phyloP scores from a whole-genome alignment of 139 green algal species.

The Tetraselmis striata region DNA sequence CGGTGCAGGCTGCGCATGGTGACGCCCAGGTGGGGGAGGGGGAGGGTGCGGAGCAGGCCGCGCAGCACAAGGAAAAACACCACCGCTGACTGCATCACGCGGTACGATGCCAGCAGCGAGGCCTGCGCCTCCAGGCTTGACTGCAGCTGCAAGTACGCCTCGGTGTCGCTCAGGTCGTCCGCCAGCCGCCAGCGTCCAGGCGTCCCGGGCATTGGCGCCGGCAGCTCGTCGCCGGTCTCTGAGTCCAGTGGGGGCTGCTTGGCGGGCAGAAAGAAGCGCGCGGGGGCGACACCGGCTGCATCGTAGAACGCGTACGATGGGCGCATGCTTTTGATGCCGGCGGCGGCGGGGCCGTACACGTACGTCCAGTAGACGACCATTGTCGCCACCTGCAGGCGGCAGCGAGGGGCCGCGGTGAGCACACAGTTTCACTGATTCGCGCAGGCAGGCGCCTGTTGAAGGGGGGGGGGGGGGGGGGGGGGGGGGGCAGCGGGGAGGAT shows the following conservation, averaged over 20 bases:
- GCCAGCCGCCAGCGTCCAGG: neutral
- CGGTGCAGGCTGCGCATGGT: neutral
- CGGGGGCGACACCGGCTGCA: neutral
- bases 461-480: too few relatives aligned
- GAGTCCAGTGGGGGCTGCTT: too few relatives aligned
- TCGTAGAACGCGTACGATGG: neutral
- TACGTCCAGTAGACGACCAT: neutral
- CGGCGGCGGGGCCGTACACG: neutral
- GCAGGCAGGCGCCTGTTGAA: too few relatives aligned
- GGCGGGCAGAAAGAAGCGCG: neutral
- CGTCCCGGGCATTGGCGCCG: neutral
- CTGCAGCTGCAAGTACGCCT: neutral
- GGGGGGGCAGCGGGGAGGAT: too few relatives aligned
- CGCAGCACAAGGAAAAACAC: neutral
- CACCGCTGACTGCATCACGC: neutral
- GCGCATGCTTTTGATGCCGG: neutral
- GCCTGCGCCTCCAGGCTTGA: neutral
- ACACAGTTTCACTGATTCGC: too few relatives aligned
- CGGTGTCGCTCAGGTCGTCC: neutral
- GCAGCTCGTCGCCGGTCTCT: too few relatives aligned
- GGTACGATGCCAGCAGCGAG: neutral
- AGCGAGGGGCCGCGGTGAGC: too few relatives aligned
- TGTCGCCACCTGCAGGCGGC: neutral
- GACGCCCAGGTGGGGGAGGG: neutral
- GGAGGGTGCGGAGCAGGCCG: neutral